A percentile compares a stretch with the other conserved stretches of the same genome.
These are phyloP conservation scores for Moniliella sp. DNA, from an alignment of 1,284 basidiomycete species.

Conservation along the genomic window DNA sequence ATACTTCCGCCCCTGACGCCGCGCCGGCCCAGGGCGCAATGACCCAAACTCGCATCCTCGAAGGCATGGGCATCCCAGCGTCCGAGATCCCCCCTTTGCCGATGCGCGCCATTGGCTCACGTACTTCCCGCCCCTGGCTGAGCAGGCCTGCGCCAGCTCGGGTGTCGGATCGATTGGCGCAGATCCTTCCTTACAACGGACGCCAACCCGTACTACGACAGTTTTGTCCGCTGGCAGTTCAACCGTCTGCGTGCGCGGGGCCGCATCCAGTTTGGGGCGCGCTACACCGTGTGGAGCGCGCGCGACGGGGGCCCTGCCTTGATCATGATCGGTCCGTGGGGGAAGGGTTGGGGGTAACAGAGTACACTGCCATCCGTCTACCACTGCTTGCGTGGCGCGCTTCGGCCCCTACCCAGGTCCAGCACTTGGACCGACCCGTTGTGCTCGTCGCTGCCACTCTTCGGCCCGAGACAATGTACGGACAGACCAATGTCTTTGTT, in stretches of 20 bases:
- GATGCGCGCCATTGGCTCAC: conserved; percentile 76
- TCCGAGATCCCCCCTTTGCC: conserved; percentile 84
- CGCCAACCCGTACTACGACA: conserved; percentile 87
- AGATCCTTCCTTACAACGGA: conserved; percentile 83
- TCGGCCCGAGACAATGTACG: conserved; percentile 87
- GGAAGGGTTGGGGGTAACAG: conserved; percentile 80
- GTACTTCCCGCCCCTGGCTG: conserved; percentile 88
- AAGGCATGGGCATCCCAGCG: conserved; percentile 56
- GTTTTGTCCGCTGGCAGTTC: conserved; percentile 93
- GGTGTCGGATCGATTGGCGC: conserved; percentile 90
- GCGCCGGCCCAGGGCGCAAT: conserved; percentile 92
- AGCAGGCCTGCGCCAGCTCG: conserved; percentile 47
- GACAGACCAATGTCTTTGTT: conserved; percentile 94
- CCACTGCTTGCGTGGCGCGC: conserved; percentile 46
- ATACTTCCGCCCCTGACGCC: conserved; percentile 9
- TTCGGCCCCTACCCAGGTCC: conserved; percentile 44
- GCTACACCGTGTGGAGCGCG: conserved; percentile 92
- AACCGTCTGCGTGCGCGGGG: conserved; percentile 56
- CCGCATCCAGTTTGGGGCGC: conserved; percentile 60
- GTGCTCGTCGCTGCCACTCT: conserved; percentile 85
- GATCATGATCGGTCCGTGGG: conserved; percentile 92
- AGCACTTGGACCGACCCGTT: conserved; percentile 51
- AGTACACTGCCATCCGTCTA: conserved; percentile 91
- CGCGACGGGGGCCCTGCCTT: conserved; percentile 98
- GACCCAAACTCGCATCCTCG: conserved; percentile 98